A percentile compares a stretch with the other conserved stretches of the same genome.
Evolutionary conservation across 2,329 filamentous ascomycete genomes (phyloP).

Genomic region (Hypoxylon sp.): DNA sequence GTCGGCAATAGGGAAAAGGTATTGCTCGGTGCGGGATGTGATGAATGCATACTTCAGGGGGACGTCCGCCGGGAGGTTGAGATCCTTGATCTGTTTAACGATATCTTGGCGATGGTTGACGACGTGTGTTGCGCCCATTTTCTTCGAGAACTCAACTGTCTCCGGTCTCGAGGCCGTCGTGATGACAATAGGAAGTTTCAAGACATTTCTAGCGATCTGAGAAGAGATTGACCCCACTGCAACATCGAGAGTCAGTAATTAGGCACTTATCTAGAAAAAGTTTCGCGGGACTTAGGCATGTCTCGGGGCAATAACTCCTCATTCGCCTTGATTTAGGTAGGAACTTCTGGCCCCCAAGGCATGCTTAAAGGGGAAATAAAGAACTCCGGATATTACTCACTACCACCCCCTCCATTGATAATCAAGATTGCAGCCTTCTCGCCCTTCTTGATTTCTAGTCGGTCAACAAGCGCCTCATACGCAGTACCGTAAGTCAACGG

Average conservation of each 20-base stretch:
- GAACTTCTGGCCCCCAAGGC: too few relatives aligned
- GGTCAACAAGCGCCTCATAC: conserved; percentile 60
- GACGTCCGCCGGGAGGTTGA: conserved; percentile 53
- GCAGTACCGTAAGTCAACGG: conserved; percentile 62
- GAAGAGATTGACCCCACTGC: conserved; percentile 59
- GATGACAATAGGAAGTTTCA: conserved; percentile 60
- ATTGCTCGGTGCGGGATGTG: conserved; percentile 59
- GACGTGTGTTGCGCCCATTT: conserved; percentile 61
- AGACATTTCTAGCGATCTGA: conserved; percentile 59
- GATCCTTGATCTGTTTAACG: conserved; percentile 55
- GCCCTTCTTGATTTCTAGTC: conserved; percentile 50
- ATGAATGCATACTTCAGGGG: conserved; percentile 61
- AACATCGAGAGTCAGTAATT: too few relatives aligned
- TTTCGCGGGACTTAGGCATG: too few relatives aligned
- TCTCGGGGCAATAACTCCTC: too few relatives aligned
- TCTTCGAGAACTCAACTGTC: conserved; percentile 56
- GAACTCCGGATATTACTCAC: too few relatives aligned
- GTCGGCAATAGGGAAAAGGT: conserved; percentile 56
- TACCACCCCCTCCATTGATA: conserved; percentile 63
- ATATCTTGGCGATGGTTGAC: conserved; percentile 61
- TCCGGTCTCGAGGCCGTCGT: conserved; percentile 61
- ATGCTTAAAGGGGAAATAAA: too few relatives aligned
- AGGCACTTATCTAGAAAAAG: too few relatives aligned
- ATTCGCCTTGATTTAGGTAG: too few relatives aligned
- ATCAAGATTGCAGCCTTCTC: conserved; percentile 60